These are phyloP conservation scores for Prunus kanzakura DNA, from an alignment of 306 rosid genomes.

Conservation along the genomic window DNA sequence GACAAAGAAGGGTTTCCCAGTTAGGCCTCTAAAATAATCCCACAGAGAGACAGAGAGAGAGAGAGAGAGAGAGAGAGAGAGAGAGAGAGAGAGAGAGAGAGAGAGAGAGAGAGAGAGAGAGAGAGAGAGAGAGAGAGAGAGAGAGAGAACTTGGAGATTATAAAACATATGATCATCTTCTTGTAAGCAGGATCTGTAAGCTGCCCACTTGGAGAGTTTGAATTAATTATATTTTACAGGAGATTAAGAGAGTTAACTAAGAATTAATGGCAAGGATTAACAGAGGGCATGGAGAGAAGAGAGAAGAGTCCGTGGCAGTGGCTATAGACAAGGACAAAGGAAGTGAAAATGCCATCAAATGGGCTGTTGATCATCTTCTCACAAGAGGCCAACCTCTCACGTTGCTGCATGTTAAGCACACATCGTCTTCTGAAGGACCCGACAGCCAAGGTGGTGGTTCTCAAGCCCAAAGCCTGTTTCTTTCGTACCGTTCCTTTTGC, in stretches of 20 bases:
- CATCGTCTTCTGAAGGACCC: slow-evolving; percentile 16
- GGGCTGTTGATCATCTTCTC: slow-evolving; percentile 76
- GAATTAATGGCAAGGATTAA: not conserved
- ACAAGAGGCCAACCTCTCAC: slow-evolving; percentile 58
- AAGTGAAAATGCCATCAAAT: slow-evolving; percentile 78
- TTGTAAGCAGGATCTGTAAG: too few relatives aligned
- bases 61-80: too few relatives aligned
- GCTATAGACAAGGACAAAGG: slow-evolving; percentile 81
- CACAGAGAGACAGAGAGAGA: too few relatives aligned
- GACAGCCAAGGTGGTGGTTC: slow-evolving; percentile 40
- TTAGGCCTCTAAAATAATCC: too few relatives aligned
- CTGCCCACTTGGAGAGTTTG: not conserved
- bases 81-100: too few relatives aligned
- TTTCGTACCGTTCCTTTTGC: slow-evolving; percentile 77
- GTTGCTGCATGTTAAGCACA: slow-evolving; percentile 60
- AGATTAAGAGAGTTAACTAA: not conserved
- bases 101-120: too few relatives aligned
- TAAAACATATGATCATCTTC: too few relatives aligned
- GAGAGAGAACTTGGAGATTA: too few relatives aligned
- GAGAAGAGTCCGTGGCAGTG: slow-evolving; percentile 57
- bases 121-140: too few relatives aligned
- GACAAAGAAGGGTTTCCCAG: too few relatives aligned
- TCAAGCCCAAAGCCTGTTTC: slow-evolving; percentile 68
- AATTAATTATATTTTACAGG: not conserved
- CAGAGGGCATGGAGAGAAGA: slow-evolving; percentile 38